Evolutionary conservation across 2,329 filamentous ascomycete species (phyloP).

Genomic region (Incumbomyces delicatus): DNA sequence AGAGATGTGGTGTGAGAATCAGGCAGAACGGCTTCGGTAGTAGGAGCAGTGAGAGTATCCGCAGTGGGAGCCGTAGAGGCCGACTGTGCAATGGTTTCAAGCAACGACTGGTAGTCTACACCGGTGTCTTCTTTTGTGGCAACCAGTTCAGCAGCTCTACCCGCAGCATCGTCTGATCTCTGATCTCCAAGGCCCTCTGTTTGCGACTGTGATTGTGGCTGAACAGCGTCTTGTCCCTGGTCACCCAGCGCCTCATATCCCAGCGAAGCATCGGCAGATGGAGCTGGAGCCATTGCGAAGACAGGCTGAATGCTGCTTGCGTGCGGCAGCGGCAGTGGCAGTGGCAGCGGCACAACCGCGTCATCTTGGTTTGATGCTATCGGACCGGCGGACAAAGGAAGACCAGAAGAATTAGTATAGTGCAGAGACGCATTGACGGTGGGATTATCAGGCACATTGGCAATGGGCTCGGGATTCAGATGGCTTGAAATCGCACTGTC

Average conservation of each 20-base stretch:
- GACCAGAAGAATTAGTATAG: conserved; percentile 4
- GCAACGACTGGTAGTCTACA: conserved; percentile 39
- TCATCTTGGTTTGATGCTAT: neutral
- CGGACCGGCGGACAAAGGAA: neutral
- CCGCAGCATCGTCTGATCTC: neutral
- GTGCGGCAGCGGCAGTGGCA: neutral
- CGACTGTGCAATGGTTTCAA: conserved; percentile 38
- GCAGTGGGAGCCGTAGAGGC: conserved; percentile 24
- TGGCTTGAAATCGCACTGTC: conserved; percentile 11
- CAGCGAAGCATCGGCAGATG: neutral
- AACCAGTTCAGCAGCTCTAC: neutral
- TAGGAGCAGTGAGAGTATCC: conserved; percentile 21
- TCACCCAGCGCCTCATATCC: neutral
- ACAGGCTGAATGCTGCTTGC: neutral
- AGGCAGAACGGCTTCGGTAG: conserved; percentile 21
- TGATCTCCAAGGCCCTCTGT: neutral
- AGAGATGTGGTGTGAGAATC: conserved; percentile 25
- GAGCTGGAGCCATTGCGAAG: neutral
- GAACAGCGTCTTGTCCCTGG: neutral
- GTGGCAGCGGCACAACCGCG: neutral
- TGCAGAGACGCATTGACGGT: neutral
- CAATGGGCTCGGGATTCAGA: conserved; percentile 4
- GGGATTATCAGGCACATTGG: conserved; percentile 1
- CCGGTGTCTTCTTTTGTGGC: conserved; percentile 24
- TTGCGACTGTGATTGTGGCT: neutral